Evolutionary conservation across 2,329 filamentous ascomycete species (phyloP).

Genomic region (Penicillium sp.): DNA sequence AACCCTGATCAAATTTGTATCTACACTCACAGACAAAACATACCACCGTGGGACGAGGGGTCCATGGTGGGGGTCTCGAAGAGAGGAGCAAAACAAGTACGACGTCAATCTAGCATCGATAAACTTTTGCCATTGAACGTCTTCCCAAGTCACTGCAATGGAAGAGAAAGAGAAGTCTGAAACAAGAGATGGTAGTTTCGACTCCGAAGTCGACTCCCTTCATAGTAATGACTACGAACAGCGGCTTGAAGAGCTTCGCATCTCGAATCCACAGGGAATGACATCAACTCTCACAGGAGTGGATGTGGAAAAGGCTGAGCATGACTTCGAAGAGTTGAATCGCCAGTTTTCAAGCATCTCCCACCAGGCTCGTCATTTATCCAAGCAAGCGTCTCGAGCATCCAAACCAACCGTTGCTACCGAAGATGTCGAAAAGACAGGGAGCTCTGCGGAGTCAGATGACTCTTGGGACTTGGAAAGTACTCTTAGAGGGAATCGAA

Average conservation of each 20-base stretch:
- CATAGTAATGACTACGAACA: constrained; percentile 33
- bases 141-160: constrained; percentile 9
- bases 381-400: constrained; percentile 35
- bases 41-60: background rate
- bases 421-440: constrained; percentile 64
- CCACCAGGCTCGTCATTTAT: constrained; percentile 40
- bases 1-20: background rate
- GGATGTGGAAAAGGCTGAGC: constrained; percentile 52
- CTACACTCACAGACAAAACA: background rate
- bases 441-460: constrained; percentile 47
- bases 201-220: constrained; percentile 34
- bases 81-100: too few species aligned
- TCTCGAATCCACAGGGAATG: constrained; percentile 37
- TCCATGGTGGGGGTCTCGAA: background rate
- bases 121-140: background rate
- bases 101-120: background rate
- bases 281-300: constrained; percentile 43
- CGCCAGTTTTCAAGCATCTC: constrained; percentile 45
- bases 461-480: constrained; percentile 76
- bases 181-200: constrained; percentile 17
- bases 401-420: constrained; percentile 28
- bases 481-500: constrained; percentile 71
- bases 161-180: constrained; percentile 24
- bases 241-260: constrained; percentile 34
- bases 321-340: constrained; percentile 47